A percentile compares a stretch with the other conserved stretches of the same genome.
These are phyloP conservation scores for Aureobasidium sp. DNA, from an alignment of 2,329 filamentous ascomycete species.

Conservation along the genomic window DNA sequence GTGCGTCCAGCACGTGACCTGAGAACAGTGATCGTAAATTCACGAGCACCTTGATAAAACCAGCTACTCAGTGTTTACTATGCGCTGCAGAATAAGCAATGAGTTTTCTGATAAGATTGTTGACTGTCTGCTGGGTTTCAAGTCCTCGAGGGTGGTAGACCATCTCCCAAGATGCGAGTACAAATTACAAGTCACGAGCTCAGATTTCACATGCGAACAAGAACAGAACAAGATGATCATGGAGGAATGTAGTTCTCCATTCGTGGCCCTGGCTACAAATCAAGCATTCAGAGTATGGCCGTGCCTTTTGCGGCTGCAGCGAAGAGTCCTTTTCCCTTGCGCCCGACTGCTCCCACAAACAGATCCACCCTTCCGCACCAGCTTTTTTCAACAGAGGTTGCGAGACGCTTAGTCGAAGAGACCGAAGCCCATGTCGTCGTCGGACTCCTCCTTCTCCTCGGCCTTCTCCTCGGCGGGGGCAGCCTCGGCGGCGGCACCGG, in stretches of 20 bases:
- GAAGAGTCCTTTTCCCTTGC: constrained; percentile 8
- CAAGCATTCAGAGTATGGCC: constrained; percentile 9
- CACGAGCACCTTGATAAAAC: not conserved
- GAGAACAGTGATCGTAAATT: not conserved
- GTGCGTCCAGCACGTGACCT: not conserved
- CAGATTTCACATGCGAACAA: not conserved
- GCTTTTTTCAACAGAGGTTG: constrained; percentile 7
- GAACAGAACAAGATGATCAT: not conserved
- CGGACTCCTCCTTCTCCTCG: constrained; percentile 71
- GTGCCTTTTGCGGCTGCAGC: constrained; percentile 9
- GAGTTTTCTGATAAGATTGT: not conserved
- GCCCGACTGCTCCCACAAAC: constrained; percentile 11
- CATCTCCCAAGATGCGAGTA: not conserved
- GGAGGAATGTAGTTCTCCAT: constrained; percentile 6
- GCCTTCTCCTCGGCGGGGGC: constrained; percentile 47
- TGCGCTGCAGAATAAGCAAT: not conserved
- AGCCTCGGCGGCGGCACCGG: constrained; percentile 56
- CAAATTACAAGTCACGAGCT: not conserved
- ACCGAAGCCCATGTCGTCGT: constrained; percentile 68
- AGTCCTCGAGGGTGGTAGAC: not conserved
- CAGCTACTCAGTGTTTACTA: not conserved
- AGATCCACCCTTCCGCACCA: not conserved
- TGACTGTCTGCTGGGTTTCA: not conserved
- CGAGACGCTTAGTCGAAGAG: constrained; percentile 52
- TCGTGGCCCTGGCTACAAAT: constrained; percentile 6